phyloP scores from a whole-genome alignment of 768 basidiomycete genomes.

The Amanita fuliginea region DNA sequence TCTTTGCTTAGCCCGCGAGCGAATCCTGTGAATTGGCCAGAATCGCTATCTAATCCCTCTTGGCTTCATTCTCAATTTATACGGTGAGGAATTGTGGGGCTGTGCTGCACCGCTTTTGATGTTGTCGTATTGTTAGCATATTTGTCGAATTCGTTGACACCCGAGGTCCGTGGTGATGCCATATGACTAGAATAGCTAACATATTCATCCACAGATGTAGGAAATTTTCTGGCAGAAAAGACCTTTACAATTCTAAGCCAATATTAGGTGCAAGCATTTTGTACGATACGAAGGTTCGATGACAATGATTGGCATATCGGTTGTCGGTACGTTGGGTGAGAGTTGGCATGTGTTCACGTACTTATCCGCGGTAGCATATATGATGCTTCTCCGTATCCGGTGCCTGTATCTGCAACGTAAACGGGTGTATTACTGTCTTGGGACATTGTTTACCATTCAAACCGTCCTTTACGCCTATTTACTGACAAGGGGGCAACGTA shows the following conservation, averaged over 20 bases:
- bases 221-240: background rate
- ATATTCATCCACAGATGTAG: background rate
- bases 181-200: background rate
- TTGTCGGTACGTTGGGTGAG: constrained; percentile 21
- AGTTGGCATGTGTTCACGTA: background rate
- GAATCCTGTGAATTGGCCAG: constrained; percentile 17
- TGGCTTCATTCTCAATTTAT: constrained; percentile 49
- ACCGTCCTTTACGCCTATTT: constrained; percentile 43
- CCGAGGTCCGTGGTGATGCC: constrained; percentile 17
- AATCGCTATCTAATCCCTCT: constrained; percentile 57
- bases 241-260: background rate
- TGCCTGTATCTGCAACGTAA: constrained; percentile 26
- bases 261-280: constrained; percentile 30
- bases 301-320: constrained; percentile 39
- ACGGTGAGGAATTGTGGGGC: constrained; percentile 17
- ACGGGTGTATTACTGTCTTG: constrained; percentile 19
- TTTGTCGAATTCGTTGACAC: constrained; percentile 27
- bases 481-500: constrained; percentile 39
- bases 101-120: background rate
- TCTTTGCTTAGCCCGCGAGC: background rate
- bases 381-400: constrained; percentile 48
- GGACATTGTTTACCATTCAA: constrained; percentile 29
- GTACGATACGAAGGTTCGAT: constrained; percentile 42
- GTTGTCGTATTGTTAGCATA: constrained; percentile 21
- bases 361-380: constrained; percentile 19